Evolutionary conservation across 495 filamentous ascomycete genomes (phyloP).

Genomic region (Bathelium albidoporum): DNA sequence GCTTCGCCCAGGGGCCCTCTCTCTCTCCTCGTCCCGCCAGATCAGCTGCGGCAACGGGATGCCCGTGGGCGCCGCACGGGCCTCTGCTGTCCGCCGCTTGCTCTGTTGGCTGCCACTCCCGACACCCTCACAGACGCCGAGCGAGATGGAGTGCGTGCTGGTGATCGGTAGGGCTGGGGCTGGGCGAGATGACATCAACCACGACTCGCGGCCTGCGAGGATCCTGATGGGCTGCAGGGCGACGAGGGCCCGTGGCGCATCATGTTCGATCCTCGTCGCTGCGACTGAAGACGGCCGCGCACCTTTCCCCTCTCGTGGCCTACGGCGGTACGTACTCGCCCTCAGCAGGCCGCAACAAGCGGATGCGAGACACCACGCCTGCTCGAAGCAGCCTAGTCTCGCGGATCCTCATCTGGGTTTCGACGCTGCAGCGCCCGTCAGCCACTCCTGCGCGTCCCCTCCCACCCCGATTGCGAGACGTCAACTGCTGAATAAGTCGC

Average conservation of each 20-base stretch:
- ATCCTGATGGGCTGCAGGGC: not conserved
- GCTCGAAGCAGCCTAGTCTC: not conserved
- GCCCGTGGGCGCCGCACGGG: not conserved
- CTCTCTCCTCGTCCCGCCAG: not conserved
- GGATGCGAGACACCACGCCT: not conserved
- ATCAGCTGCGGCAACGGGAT: slow-evolving; percentile 4
- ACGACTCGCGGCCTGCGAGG: not conserved
- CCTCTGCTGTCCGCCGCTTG: not conserved
- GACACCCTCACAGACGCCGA: not conserved
- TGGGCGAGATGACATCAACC: not conserved
- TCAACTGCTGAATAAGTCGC: not conserved
- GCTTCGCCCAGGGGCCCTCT: not conserved
- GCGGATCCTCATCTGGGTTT: not conserved
- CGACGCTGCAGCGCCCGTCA: not conserved
- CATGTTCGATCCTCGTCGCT: not conserved
- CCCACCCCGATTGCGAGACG: not conserved
- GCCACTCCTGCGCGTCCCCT: not conserved
- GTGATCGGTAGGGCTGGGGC: not conserved
- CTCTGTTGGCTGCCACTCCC: not conserved
- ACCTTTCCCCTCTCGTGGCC: not conserved
- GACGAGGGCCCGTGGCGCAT: not conserved
- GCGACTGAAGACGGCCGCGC: not conserved
- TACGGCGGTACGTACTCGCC: not conserved
- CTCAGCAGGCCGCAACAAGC: not conserved
- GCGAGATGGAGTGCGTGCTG: not conserved